Evolutionary conservation across 2,329 filamentous ascomycete genomes (phyloP), one percentile per base, ranked within the genome.

Genomic region (Aquanectria penicillioides): DNA sequence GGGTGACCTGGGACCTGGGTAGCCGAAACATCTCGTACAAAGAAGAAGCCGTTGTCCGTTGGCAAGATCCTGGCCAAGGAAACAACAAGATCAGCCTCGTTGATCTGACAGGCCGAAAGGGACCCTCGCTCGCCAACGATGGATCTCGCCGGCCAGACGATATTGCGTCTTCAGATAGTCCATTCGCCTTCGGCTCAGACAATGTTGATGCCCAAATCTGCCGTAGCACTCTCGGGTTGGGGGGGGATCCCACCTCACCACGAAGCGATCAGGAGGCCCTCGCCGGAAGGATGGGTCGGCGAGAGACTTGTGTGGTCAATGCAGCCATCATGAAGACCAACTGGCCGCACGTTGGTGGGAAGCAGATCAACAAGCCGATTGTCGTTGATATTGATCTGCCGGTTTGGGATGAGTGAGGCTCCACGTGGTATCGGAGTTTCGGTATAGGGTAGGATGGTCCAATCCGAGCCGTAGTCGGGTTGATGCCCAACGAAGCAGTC

Each of bases 311-410:
- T 71, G 78, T 96, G 50, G 84, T 95, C 66, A 96, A 97, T 76
- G 91, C 91, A 23, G 88, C 92, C 17, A 88, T 94, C 61, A 84
- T 90, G 81, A 87, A 86, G 37, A 87, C 82, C 18, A 88, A 84
- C 60, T 89, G 86, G 75, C 89, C 89, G 46, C 87, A 90, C 62
- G 68, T 67, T 1, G 82, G 80, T 2, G 86, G 86, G 13, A 91
- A 88, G 73, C 81, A 76, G 61, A 87, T 91, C 75, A 88, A 94
- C 74, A 91, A 93, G 71, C 89, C 92, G 17, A 89, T 96, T 65
- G 89, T 96, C n/a, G 87, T 97, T 11, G 92, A 97, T 71, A 70
- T 96, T 25, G 87, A 93, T 64, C 77, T 95, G 60, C 89, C 89
- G 0, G 78, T 88, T 6, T 76, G 72, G 71, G 60, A 65, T 23